Evolutionary conservation across 352 stramenopile species (phyloP), one percentile per base, ranked within the genome.

Genomic region (Globisporangium recalcitrans): DNA sequence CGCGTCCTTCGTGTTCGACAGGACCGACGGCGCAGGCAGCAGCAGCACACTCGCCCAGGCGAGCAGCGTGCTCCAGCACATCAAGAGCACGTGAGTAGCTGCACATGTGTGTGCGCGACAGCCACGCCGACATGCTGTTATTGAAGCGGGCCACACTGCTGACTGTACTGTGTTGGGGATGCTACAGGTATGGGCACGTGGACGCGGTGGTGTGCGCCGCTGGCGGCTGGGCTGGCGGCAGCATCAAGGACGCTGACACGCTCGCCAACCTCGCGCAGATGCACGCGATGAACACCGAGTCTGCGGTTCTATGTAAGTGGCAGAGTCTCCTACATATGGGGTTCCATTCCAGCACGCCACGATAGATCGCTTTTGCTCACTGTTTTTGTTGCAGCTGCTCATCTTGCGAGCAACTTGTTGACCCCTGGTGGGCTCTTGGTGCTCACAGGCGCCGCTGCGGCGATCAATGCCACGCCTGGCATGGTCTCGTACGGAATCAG

Each of bases 401-500:
- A 93, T 63, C 68, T 97, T 38, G 86, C 87, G 32, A 89, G 72
- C 58, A 74, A 89, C 21, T 63, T 80, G 51, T 62, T 97, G 44
- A 71, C 70, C 7, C 70, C 78, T 5, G 71, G 77, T 32, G 88
- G 88, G 0, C 69, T 96, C 21, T 73, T 97, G 21, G 83, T 96
- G 21, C 69, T 97, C 26, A 96, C 87, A 13, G 87, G 88, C 16
- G 86, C 88, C 6, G 82, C 82, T 4, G 86, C 88, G n/a, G 87
- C 87, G 13, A 66, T 92, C 6, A 74, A 87, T 56, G 79, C 73
- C 5, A 93, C 88, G n/a, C 73, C 85, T 58, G 80, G 73, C 24
- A 96, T 97, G 85, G 73, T 92, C 21, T 87, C 86, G 42, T 97
- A 97, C 67, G 86, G 88, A 44, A 94, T 93, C 42, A 92, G 64